A percentile compares a stretch with the other conserved stretches of the same genome.
These are phyloP conservation scores for Rosa lucieae DNA, from an alignment of 306 rosid species.

Conservation along the genomic window DNA sequence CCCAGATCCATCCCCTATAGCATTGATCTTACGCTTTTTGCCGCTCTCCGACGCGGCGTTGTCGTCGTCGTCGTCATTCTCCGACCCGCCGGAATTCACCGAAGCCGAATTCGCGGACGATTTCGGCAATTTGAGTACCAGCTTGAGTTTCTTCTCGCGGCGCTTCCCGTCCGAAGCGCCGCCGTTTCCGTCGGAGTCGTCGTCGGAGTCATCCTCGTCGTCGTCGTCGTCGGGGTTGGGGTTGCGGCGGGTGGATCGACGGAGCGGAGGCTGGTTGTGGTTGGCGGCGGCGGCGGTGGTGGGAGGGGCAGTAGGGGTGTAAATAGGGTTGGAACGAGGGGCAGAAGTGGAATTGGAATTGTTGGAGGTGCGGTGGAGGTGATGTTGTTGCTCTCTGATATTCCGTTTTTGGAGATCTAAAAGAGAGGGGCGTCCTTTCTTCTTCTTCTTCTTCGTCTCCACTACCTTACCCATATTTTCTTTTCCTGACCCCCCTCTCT, in stretches of 20 bases:
- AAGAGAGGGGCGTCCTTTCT: slow-evolving; percentile 78
- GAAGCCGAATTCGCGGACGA: slow-evolving; percentile 46
- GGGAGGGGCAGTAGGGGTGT: slow-evolving; percentile 28
- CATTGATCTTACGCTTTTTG: slow-evolving; percentile 51
- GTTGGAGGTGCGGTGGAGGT: slow-evolving; percentile 11
- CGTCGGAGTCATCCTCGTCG: slow-evolving; percentile 14
- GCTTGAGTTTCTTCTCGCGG: slow-evolving; percentile 64
- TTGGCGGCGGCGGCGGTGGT: background rate
- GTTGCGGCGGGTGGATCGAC: slow-evolving; percentile 75
- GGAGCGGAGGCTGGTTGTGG: slow-evolving; percentile 18
- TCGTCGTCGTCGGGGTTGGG: slow-evolving; percentile 36
- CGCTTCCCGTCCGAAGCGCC: slow-evolving; percentile 34
- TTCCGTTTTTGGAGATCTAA: slow-evolving; percentile 69
- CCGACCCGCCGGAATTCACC: slow-evolving; percentile 41
- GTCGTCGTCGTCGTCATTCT: slow-evolving; percentile 44
- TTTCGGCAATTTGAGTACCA: slow-evolving; percentile 49
- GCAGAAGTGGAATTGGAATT: slow-evolving; percentile 20
- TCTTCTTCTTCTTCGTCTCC: slow-evolving; percentile 62
- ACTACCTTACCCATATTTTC: slow-evolving; percentile 60
- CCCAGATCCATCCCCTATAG: slow-evolving; percentile 51
- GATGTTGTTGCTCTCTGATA: slow-evolving; percentile 44
- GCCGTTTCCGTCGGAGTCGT: background rate
- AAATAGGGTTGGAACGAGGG: slow-evolving; percentile 42
- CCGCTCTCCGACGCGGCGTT: slow-evolving; percentile 26
- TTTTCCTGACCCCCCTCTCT: slow-evolving; percentile 27